A percentile compares a stretch with the other conserved stretches of the same genome.
phyloP scores from a whole-genome alignment of 352 stramenopile genomes.

The Pythium aquatile region DNA sequence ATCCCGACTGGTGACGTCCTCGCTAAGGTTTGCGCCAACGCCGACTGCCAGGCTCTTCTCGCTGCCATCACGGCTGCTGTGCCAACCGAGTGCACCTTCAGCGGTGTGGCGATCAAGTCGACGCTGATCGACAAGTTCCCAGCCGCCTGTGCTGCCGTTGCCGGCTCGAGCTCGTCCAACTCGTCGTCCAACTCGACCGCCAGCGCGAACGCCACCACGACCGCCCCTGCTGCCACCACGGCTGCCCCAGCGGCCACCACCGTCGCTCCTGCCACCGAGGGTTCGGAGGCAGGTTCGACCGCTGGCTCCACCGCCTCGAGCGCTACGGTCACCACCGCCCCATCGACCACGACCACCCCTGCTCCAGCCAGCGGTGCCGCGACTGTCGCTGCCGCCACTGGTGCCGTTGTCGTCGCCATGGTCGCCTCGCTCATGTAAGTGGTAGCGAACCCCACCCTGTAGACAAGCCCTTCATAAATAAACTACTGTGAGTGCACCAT shows the following conservation, averaged over 20 bases:
- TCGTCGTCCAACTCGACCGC: background rate
- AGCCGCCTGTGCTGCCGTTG: background rate
- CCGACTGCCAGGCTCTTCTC: conserved; percentile 26
- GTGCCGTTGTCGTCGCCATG: conserved; percentile 14
- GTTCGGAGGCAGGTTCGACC: background rate
- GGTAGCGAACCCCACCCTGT: background rate
- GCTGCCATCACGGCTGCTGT: conserved; percentile 11
- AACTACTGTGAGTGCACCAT: background rate
- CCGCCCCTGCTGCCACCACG: conserved; percentile 5
- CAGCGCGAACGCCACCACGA: conserved; percentile 8
- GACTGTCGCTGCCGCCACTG: conserved; percentile 12
- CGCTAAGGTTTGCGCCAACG: conserved; percentile 27
- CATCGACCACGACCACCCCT: conserved; percentile 2
- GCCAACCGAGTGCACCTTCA: conserved; percentile 14
- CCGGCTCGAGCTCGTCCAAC: background rate
- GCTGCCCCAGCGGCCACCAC: conserved; percentile 2
- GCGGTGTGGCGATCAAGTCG: conserved; percentile 10
- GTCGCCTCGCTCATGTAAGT: conserved; percentile 18
- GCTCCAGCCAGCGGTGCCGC: conserved; percentile 15
- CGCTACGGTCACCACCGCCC: conserved; percentile 1
- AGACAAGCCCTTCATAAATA: background rate
- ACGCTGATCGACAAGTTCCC: conserved; percentile 18
- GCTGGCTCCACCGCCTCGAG: background rate
- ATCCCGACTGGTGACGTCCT: conserved; percentile 12
- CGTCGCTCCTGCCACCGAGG: conserved; percentile 5